Evolutionary conservation across 1,284 basidiomycete genomes (phyloP), one percentile per base, ranked within the genome.

Genomic region (Puccinia horiana): DNA sequence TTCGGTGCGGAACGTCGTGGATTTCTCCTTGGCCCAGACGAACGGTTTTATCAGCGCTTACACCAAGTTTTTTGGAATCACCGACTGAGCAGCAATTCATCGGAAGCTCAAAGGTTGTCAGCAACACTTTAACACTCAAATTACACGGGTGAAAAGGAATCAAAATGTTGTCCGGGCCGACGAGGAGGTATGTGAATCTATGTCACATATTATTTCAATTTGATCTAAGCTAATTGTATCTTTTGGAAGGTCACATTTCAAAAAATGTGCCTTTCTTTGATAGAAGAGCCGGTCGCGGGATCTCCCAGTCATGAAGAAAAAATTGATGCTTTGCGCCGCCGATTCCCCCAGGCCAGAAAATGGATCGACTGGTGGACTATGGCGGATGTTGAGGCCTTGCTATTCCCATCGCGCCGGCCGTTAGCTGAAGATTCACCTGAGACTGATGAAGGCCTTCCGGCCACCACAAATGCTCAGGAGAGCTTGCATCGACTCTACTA

Each of bases 391-490:
- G n/a, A n/a, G 8, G 23, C 9, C 2, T 37, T 69, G 65, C 65
- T 69, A 20, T 69, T 69, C 26, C 23, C n/a, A n/a, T n/a, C n/a
- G n/a, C n/a, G n/a, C n/a, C n/a, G n/a, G n/a, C n/a, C n/a, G n/a
- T n/a, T n/a, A n/a, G n/a, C n/a, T n/a, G n/a, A n/a, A n/a, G n/a
- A n/a, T n/a, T 49, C 9, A 20, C 54, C 47, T 12, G 23, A 56
- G 11, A 47, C n/a, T 32, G 26, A 52, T 18, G 42, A n/a, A 11
- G 26, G 20, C 49, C 72, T 54, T 11, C 49, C 72, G 6, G 72
- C n/a, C 32, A 37, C 72, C 18, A 74, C 49, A 23, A 74, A 74
- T 42, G 67, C 67, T 37, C 67, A 44, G 54, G 47, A 74, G 72
- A n/a, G n/a, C n/a, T n/a, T n/a, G n/a, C n/a, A n/a, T n/a, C n/a